phyloP scores from a whole-genome alignment of 345 rosid genomes.

The Viola odorata region DNA sequence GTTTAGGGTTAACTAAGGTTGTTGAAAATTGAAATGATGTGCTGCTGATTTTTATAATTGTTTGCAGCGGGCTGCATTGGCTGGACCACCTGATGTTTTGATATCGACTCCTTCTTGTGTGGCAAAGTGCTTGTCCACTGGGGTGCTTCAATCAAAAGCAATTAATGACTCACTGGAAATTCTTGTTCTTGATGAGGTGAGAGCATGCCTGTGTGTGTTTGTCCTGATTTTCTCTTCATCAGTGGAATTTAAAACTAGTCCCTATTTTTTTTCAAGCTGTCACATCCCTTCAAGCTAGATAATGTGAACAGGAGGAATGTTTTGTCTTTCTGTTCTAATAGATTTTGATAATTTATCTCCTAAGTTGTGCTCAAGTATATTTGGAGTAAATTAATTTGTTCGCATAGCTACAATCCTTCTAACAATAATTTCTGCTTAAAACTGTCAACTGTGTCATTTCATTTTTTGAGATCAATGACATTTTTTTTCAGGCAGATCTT shows the following conservation, averaged over 20 bases:
- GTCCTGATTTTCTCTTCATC: not conserved
- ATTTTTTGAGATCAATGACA: conserved; percentile 12
- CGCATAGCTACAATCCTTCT: not conserved
- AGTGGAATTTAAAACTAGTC: not conserved
- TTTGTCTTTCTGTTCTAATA: no score
- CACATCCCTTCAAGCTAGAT: no score
- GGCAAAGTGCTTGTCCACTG: conserved; percentile 67
- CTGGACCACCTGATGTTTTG: conserved; percentile 68
- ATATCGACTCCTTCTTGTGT: conserved; percentile 82
- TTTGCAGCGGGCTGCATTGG: conserved; percentile 64
- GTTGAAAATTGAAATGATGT: no score
- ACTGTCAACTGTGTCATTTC: not conserved
- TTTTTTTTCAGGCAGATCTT: conserved; percentile 86
- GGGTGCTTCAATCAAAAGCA: conserved; percentile 51
- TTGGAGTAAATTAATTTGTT: no score
- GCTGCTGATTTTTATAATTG: not conserved
- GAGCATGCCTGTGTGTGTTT: not conserved
- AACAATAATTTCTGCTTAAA: not conserved
- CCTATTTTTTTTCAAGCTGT: not conserved
- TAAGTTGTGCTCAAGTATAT: no score
- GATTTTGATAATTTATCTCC: no score
- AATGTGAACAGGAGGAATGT: no score
- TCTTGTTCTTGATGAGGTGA: conserved; percentile 91
- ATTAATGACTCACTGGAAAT: conserved; percentile 64
- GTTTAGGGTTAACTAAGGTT: not conserved